Base-by-base conservation (phyloP, 805 yeast genomes). In the Ogataea methanolica region DNA sequence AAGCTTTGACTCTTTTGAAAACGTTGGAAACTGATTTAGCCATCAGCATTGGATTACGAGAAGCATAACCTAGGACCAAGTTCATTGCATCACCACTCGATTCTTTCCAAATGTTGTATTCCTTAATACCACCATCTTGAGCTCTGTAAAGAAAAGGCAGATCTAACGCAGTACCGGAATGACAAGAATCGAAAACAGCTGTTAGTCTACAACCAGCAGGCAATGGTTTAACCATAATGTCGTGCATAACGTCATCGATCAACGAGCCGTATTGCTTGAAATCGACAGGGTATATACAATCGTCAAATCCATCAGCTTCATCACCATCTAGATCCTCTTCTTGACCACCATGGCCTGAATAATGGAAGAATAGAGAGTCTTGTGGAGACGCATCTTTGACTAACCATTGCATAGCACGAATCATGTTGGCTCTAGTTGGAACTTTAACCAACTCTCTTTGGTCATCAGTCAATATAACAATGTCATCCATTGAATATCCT, bases 331-430 rank as follows among this genome's bases (percentile, higher is more conserved):
- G 60, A 62, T 88, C 96, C 41, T 71, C 66, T 5, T 81, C 78
- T 59, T 82, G 85, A 2, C 94, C 89, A 31, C 96, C 96, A 61
- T 88, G 96, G 7, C 96, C 94, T 0, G 94, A 85, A 61, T 83
- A 88, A 63, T 88, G 96, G 74, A 88, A 80, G 56, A 88, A 82
- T 43, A 88, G 65, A 8, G 89, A 78, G 66, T 88, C 96, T 56
- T 88, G 86, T 15, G 94, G 83, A 54, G 69, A 71, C 0, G 95
- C 94, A 51, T 74, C 85, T 19, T 70, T 70, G 19, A 84, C 91
- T 21, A 88, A 74, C 96, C 96, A 88, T 47, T 76, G 81, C 86
- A 86, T 85, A 3, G 90, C 96, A 39, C 82, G 72, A 19, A 86
- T 60, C 62, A 88, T 88, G 62, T 88, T 88, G 5, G 72, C 79